Evolutionary conservation across 345 rosid genomes (phyloP).

Genomic region (Euclidium syriacum): DNA sequence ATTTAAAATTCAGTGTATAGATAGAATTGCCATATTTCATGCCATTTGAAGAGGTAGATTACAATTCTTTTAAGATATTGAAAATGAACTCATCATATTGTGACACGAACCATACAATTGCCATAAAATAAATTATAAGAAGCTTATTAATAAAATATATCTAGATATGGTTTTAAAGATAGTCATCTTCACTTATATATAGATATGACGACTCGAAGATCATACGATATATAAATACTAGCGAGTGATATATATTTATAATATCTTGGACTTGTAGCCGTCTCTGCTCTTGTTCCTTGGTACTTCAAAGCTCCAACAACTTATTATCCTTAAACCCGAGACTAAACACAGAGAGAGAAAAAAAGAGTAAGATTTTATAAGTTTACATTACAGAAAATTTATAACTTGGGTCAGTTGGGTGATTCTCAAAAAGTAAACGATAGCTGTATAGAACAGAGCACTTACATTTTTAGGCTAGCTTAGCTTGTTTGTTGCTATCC

Average conservation of each 20-base stretch:
- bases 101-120: constrained; percentile 2
- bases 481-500: constrained; percentile 66
- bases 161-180: background rate
- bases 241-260: background rate
- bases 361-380: background rate
- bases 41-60: background rate
- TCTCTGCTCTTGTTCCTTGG: constrained; percentile 4
- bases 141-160: background rate
- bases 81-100: background rate
- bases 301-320: constrained; percentile 19
- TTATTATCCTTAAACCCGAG: background rate
- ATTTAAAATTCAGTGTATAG: background rate
- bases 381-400: background rate
- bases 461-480: constrained; percentile 47
- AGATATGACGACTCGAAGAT: background rate
- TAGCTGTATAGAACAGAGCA: background rate
- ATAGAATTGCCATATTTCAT: background rate
- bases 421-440: background rate
- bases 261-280: background rate
- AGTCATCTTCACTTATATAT: background rate
- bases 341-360: background rate
- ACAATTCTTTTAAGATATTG: background rate
- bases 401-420: background rate
- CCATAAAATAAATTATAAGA: background rate
- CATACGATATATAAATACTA: background rate